Conservation (phyloP, 2,329 filamentous ascomycete species). For the Epichloe festucae region DNA sequence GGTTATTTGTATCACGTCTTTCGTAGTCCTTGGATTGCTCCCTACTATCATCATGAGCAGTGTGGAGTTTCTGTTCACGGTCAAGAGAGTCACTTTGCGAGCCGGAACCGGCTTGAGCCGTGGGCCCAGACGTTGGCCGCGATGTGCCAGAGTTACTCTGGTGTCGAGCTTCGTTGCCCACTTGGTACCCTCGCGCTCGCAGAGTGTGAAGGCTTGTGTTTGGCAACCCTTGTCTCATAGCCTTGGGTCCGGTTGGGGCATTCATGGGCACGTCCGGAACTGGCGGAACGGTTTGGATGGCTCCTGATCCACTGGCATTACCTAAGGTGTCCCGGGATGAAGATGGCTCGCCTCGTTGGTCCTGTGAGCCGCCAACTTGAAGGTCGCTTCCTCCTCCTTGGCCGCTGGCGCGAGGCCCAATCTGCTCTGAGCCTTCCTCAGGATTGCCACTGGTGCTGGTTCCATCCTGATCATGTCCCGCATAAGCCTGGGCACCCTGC, state of each 20-base stretch:
- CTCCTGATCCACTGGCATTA: constrained; percentile 15
- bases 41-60: constrained; percentile 13
- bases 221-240: constrained; percentile 79
- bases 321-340: constrained; percentile 18
- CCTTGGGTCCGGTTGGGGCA: constrained; percentile 86
- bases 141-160: constrained; percentile 10
- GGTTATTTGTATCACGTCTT: constrained; percentile 12
- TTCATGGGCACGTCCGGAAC: constrained; percentile 41
- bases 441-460: constrained; percentile 7
- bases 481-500: constrained; percentile 6
- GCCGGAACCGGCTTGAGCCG: constrained; percentile 7
- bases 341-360: constrained; percentile 10
- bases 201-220: constrained; percentile 65
- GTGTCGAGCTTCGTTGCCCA: constrained; percentile 28
- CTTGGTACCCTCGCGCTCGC: constrained; percentile 38
- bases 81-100: constrained; percentile 37
- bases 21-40: constrained; percentile 18
- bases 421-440: constrained; percentile 16
- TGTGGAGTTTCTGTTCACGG: constrained; percentile 24
- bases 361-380: constrained; percentile 9
- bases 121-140: constrained; percentile 4
- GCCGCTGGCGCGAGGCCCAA: constrained; percentile 5
- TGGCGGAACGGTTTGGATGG: constrained; percentile 20
- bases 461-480: constrained; percentile 12
- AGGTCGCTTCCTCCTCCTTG: constrained; percentile 7